Conservation (phyloP, 805 yeast species). For the Metschnikowia noctiluminum region DNA sequence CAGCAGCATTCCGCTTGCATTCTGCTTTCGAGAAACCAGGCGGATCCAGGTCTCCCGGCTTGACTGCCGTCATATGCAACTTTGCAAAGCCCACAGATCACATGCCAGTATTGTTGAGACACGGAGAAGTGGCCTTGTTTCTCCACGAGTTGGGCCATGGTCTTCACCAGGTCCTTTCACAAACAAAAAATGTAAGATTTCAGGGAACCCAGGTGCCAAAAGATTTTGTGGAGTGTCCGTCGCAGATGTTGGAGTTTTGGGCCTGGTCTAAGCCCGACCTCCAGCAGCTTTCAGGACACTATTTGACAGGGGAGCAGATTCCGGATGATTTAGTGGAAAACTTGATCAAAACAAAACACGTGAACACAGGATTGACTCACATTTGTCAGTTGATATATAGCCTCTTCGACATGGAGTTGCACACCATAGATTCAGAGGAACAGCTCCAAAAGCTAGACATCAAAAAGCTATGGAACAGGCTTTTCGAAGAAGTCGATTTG, state of each 20-base stretch:
- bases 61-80: constrained; percentile 75
- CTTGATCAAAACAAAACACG: constrained; percentile 29
- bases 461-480: constrained; percentile 58
- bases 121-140: constrained; percentile 73
- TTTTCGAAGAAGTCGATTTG: constrained; percentile 60
- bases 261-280: constrained; percentile 70
- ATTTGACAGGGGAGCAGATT: constrained; percentile 54
- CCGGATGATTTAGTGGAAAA: constrained; percentile 33
- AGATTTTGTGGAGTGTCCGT: constrained; percentile 90
- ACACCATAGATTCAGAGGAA: constrained; percentile 43
- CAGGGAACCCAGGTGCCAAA: constrained; percentile 75
- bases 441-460: constrained; percentile 48
- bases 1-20: constrained; percentile 73
- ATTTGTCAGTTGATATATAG: constrained; percentile 79
- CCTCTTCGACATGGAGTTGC: constrained; percentile 69
- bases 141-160: constrained; percentile 93
- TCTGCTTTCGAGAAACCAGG: constrained; percentile 55
- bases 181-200: constrained; percentile 60
- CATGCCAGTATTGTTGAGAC: constrained; percentile 72
- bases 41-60: constrained; percentile 57
- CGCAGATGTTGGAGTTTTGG: constrained; percentile 86
- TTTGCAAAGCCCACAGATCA: constrained; percentile 68
- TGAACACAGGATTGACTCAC: constrained; percentile 67
- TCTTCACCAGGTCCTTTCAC: constrained; percentile 70
- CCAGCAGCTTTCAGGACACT: constrained; percentile 60